Base-by-base conservation (phyloP, 345 rosid genomes). In the Heritiera littoralis region DNA sequence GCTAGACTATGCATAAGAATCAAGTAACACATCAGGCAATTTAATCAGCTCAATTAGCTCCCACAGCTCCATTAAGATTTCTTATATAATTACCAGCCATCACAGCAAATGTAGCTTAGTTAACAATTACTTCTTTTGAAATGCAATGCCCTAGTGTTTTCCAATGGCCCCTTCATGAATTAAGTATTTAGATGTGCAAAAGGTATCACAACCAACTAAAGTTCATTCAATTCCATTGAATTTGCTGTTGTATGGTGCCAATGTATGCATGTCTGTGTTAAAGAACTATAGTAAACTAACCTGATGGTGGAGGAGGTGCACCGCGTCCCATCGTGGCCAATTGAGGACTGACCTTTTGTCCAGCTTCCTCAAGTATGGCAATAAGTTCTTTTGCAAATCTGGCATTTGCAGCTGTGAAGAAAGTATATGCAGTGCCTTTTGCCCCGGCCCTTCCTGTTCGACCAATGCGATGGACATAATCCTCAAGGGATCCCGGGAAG, bases 371-470 rank as follows among this genome's bases (percentile, higher is more conserved):
- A 12, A 97, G 93, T 85, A 97, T 91, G 86, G 84, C 84, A 68
- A 92, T 83, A 79, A 97, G 92, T 70, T 97, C 99, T 84, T 94
- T 97, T 1, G 99, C 97, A 67, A 92, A 97, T 78, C 99, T 91
- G 45, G 98, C 99, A 85, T 97, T 97, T 40, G 94, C 91, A 63
- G 93, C 98, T 17, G 98, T 94, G 91, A 97, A 97, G 91, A 94
- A 97, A 48, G 93, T 87, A 85, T 97, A 97, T 5, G 98, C 99
- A 63, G 99, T 97, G 83, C 99, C 99, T 86, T 94, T 97, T 1
- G 99, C 99, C 45, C 99, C 99, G 0, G 99, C 99, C 74, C 99
- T 97, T 79, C 99, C 99, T 0, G 99, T 94, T 80, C 99, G 84
- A 75, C 99, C 99, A 78, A 97, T 97, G 40, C 98, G 93, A 75